These are phyloP conservation scores for Linnemannia zychae DNA, from an alignment of 192 early-diverging fungal genomes.

Conservation along the genomic window DNA sequence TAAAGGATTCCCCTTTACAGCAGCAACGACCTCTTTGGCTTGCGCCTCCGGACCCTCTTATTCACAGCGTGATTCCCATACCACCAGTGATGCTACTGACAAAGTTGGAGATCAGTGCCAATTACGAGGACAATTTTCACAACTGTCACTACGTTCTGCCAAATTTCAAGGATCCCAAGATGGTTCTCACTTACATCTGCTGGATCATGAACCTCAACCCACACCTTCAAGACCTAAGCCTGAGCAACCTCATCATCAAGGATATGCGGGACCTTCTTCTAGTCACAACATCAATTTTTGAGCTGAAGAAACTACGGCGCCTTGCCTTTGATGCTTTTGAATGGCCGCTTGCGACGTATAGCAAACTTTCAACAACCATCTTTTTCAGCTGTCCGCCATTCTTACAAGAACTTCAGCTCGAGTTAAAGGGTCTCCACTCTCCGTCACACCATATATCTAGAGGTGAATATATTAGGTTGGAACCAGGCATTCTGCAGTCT, in stretches of 20 bases:
- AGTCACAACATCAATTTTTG: background rate
- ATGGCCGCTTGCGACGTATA: too few species aligned
- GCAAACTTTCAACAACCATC: too few species aligned
- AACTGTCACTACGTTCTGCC: background rate
- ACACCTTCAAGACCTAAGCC: background rate
- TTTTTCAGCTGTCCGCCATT: background rate
- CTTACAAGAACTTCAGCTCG: background rate
- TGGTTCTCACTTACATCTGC: background rate
- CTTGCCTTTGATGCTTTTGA: too few species aligned
- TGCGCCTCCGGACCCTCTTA: too few species aligned
- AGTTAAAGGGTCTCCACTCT: too few species aligned
- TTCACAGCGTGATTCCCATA: too few species aligned
- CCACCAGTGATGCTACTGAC: too few species aligned
- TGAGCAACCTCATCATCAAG: background rate
- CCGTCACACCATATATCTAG: too few species aligned
- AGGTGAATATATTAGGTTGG: background rate
- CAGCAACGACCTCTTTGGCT: background rate
- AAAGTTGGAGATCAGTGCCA: too few species aligned
- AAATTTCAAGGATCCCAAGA: background rate
- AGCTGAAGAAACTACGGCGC: background rate
- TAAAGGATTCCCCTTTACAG: background rate
- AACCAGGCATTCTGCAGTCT: background rate
- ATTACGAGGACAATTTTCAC: too few species aligned
- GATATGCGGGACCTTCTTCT: background rate
- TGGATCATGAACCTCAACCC: background rate